These are phyloP conservation scores for Solanum ossicruentum DNA, from an alignment of 257 asterid species.

Conservation along the genomic window DNA sequence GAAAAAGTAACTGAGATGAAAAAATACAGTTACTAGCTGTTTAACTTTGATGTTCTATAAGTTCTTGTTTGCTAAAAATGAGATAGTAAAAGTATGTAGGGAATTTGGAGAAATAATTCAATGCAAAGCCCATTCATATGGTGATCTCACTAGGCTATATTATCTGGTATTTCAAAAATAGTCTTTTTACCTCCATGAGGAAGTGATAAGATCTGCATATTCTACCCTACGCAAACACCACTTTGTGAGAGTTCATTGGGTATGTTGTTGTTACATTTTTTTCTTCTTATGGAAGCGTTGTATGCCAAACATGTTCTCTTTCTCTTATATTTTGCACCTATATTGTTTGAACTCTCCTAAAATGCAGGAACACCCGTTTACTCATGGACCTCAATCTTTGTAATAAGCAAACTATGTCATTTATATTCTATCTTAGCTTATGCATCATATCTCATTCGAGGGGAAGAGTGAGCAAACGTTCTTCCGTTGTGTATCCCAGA, in stretches of 20 bases:
- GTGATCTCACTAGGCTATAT: neutral
- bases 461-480: neutral
- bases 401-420: neutral
- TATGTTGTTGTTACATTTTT: too few species aligned
- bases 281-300: too few species aligned
- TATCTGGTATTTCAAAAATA: neutral
- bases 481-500: slow-evolving; percentile 12
- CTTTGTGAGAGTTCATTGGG: too few species aligned
- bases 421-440: neutral
- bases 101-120: neutral
- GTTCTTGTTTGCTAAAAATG: neutral
- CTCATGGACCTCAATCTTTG: neutral
- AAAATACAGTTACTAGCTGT: neutral
- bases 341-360: neutral
- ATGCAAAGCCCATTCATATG: neutral
- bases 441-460: neutral
- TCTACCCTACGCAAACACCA: neutral
- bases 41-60: neutral
- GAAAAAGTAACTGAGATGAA: neutral
- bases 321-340: too few species aligned
- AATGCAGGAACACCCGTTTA: too few species aligned
- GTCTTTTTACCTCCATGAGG: too few species aligned
- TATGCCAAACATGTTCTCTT: too few species aligned
- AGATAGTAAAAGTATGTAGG: neutral
- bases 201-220: too few species aligned